These are phyloP conservation scores for Elsinoe fawcettii DNA, from an alignment of 2,329 filamentous ascomycete species.

Conservation along the genomic window DNA sequence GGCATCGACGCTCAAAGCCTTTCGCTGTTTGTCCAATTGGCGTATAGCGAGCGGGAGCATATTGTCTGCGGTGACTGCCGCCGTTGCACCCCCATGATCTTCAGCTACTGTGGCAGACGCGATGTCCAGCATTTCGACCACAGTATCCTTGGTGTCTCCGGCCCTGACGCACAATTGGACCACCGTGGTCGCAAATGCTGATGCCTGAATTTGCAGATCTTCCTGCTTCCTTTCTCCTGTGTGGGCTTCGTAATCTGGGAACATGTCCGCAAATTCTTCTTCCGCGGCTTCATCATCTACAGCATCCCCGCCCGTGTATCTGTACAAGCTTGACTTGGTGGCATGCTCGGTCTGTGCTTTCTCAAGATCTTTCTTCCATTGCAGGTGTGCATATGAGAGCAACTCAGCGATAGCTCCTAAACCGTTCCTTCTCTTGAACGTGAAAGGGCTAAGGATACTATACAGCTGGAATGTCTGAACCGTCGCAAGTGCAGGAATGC, in stretches of 20 bases:
- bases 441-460: not conserved
- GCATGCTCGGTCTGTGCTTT: slow-evolving; percentile 69
- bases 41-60: slow-evolving; percentile 1
- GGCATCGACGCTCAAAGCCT: not conserved
- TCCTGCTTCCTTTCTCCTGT: not conserved
- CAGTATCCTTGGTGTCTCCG: slow-evolving; percentile 15
- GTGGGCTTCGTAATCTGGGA: slow-evolving; percentile 48
- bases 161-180: slow-evolving; percentile 21
- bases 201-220: slow-evolving; percentile 16
- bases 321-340: slow-evolving; percentile 68
- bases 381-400: slow-evolving; percentile 10
- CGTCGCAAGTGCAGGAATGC: not conserved
- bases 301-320: slow-evolving; percentile 69
- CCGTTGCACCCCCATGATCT: not conserved
- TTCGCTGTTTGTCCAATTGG: slow-evolving; percentile 4
- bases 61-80: not conserved
- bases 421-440: not conserved
- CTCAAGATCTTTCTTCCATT: slow-evolving; percentile 68
- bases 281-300: slow-evolving; percentile 68
- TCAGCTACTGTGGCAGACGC: not conserved
- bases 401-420: slow-evolving; percentile 10
- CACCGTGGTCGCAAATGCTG: slow-evolving; percentile 22
- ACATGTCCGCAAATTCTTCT: slow-evolving; percentile 69
- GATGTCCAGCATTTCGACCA: slow-evolving; percentile 21
- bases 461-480: not conserved